Percentiles rank a stretch among this genome's conserved stretches.
Conservation (phyloP, 2,329 filamentous ascomycete genomes). For the Rasamsonia emersonii region DNA sequence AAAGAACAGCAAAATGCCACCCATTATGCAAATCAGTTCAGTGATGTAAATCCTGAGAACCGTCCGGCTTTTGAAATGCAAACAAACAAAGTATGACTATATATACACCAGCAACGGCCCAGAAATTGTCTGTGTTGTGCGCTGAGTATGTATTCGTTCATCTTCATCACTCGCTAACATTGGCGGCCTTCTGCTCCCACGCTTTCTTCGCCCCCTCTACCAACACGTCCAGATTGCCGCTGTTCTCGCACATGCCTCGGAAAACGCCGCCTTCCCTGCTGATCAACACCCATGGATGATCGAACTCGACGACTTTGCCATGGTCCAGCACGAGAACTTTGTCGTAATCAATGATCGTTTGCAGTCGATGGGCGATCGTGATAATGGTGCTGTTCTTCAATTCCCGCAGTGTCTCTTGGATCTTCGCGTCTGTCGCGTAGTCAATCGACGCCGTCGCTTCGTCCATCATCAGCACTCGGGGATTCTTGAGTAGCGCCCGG, state of each 20-base stretch:
- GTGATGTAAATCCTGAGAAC: too few species aligned
- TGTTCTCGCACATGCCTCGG: slow-evolving; percentile 60
- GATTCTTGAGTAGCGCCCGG: slow-evolving; percentile 80
- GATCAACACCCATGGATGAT: slow-evolving; percentile 77
- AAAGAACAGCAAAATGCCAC: too few species aligned
- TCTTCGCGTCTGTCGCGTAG: slow-evolving; percentile 90
- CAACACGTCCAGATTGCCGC: slow-evolving; percentile 53
- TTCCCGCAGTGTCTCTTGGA: slow-evolving; percentile 93
- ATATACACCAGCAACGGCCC: too few species aligned
- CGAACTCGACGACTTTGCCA: slow-evolving; percentile 78
- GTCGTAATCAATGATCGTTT: slow-evolving; percentile 97
- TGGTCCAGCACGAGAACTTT: slow-evolving; percentile 92
- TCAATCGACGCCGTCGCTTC: slow-evolving; percentile 97
- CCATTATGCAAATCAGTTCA: too few species aligned
- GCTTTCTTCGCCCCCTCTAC: slow-evolving; percentile 46
- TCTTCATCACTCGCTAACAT: too few species aligned
- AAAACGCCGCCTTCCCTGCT: slow-evolving; percentile 60
- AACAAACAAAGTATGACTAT: too few species aligned
- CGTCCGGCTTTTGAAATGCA: too few species aligned
- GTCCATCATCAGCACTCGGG: slow-evolving; percentile 96
- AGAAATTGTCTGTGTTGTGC: slow-evolving; percentile 16
- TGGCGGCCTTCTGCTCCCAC: slow-evolving; percentile 38
- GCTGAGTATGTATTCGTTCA: too few species aligned
- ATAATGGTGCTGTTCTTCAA: slow-evolving; percentile 81
- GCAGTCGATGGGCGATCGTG: slow-evolving; percentile 89